A percentile compares a stretch with the other conserved stretches of the same genome.
Evolutionary conservation across 2,329 filamentous ascomycete species (phyloP).

Genomic region (Taxawa tesnikishii): DNA sequence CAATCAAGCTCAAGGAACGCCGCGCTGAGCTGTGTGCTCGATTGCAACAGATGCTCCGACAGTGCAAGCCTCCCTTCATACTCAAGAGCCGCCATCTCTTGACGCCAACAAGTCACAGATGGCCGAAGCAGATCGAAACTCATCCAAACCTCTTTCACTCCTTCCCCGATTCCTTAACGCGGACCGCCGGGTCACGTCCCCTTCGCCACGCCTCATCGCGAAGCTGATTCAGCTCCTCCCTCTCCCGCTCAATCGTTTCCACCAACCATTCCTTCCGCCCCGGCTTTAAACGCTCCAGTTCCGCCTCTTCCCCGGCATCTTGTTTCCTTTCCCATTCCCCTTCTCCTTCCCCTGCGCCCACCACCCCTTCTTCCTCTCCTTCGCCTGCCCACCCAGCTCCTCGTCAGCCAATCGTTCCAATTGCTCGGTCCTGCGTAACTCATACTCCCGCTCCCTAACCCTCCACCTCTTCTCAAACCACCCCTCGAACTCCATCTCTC

Average conservation of each 20-base stretch:
- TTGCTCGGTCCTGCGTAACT: constrained; percentile 30
- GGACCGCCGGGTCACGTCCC: constrained; percentile 37
- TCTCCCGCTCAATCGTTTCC: constrained; percentile 30
- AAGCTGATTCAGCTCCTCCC: constrained; percentile 27
- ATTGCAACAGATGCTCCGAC: no score
- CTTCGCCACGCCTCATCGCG: constrained; percentile 34
- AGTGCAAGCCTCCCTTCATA: no score
- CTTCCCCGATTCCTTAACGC: constrained; percentile 41
- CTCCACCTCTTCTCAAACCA: constrained; percentile 36
- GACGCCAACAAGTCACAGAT: no score
- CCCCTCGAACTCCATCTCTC: constrained; percentile 32
- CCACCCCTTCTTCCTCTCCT: constrained; percentile 18
- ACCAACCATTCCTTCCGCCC: constrained; percentile 32
- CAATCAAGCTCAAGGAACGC: no score
- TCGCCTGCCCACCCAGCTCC: constrained; percentile 18
- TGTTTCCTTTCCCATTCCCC: constrained; percentile 25
- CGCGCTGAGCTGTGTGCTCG: no score
- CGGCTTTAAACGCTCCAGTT: constrained; percentile 23
- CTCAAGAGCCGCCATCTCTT: no score
- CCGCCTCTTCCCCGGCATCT: constrained; percentile 24
- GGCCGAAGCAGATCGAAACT: no score
- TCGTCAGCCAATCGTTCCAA: constrained; percentile 23
- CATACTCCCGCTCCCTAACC: constrained; percentile 26
- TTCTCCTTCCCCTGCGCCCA: constrained; percentile 24
- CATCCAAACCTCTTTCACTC: no score